These are phyloP conservation scores for Ceratocystis diversiconidia DNA, from an alignment of 2,329 filamentous ascomycete species.

Conservation along the genomic window DNA sequence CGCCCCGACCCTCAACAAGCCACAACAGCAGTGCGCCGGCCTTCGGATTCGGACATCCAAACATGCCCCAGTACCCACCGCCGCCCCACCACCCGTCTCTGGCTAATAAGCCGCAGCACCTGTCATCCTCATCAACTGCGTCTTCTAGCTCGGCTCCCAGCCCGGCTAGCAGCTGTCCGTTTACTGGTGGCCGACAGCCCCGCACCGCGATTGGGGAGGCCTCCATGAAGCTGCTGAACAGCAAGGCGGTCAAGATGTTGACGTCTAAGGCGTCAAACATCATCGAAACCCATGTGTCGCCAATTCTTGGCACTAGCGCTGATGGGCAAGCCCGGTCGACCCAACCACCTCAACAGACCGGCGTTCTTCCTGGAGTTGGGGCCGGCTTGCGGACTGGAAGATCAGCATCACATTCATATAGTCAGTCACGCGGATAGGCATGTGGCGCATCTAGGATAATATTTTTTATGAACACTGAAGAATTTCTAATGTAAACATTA, in stretches of 20 bases:
- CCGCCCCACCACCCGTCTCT: background rate
- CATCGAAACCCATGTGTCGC: constrained; percentile 20
- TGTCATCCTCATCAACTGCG: background rate
- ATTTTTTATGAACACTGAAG: background rate
- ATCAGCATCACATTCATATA: background rate
- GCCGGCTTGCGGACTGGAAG: background rate
- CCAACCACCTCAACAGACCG: background rate
- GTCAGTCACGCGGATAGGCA: background rate
- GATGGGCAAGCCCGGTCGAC: constrained; percentile 15
- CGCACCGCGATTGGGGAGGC: background rate
- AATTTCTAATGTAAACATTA: background rate
- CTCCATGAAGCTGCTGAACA: constrained; percentile 19
- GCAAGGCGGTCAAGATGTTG: constrained; percentile 20
- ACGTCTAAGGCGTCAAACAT: constrained; percentile 20
- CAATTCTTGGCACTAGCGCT: constrained; percentile 16
- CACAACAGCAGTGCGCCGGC: background rate
- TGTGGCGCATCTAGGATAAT: background rate
- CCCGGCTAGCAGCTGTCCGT: background rate
- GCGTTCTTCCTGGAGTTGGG: background rate
- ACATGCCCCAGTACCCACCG: constrained; percentile 1
- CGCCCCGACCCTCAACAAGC: constrained; percentile 9
- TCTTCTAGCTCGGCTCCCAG: background rate
- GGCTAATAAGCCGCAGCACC: background rate
- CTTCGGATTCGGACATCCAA: background rate
- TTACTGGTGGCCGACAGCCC: background rate